phyloP scores from a whole-genome alignment of 2,329 filamentous ascomycete genomes.

The Penicillium sp. region DNA sequence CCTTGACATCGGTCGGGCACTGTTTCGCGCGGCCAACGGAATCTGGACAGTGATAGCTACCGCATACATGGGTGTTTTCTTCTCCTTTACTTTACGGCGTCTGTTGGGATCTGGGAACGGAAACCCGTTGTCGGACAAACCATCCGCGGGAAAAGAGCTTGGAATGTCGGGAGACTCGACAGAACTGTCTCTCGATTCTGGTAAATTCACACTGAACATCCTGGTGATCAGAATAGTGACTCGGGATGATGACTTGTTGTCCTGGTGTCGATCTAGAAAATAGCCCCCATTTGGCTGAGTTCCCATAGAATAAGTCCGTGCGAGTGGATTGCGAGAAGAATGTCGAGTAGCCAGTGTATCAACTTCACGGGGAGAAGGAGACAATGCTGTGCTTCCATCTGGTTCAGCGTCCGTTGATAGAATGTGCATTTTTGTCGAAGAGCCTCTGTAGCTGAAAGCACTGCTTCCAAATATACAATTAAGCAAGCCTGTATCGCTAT shows the following conservation, averaged over 20 bases:
- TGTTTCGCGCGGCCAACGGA: conserved; percentile 37
- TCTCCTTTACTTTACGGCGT: conserved; percentile 46
- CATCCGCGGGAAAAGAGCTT: conserved; percentile 29
- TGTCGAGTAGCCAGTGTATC: conserved; percentile 17
- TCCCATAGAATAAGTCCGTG: conserved; percentile 37
- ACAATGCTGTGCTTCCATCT: conserved; percentile 21
- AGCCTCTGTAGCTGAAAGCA: conserved; percentile 55
- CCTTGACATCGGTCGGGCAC: conserved; percentile 32
- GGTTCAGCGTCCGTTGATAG: conserved; percentile 42
- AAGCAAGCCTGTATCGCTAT: conserved; percentile 50
- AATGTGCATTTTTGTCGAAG: conserved; percentile 59
- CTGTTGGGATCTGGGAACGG: conserved; percentile 38
- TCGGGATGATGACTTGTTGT: conserved; percentile 41
- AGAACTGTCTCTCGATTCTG: conserved; percentile 40
- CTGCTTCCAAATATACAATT: conserved; percentile 61
- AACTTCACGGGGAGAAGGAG: conserved; percentile 20
- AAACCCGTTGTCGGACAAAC: conserved; percentile 31
- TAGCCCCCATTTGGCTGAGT: conserved; percentile 20
- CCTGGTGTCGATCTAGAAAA: conserved; percentile 21
- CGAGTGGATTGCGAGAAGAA: conserved; percentile 28
- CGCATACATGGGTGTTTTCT: conserved; percentile 57
- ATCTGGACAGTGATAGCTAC: conserved; percentile 56
- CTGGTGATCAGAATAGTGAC: conserved; percentile 55
- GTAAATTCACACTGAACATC: conserved; percentile 56
- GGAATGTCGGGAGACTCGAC: conserved; percentile 30